These are phyloP conservation scores for Aspergillus sparsus DNA, from an alignment of 495 filamentous ascomycete genomes.

Conservation along the genomic window DNA sequence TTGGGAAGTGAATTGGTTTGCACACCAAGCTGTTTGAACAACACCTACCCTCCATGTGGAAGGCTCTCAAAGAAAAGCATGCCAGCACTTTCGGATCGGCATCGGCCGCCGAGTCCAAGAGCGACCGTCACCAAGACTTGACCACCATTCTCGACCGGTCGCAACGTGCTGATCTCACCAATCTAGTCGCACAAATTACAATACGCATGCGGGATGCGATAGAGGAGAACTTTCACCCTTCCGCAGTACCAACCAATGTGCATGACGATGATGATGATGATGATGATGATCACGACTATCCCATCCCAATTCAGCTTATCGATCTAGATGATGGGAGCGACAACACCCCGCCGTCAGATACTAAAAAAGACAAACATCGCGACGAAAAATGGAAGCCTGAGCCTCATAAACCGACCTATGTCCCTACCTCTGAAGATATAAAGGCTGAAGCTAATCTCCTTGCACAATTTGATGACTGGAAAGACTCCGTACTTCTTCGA, in stretches of 20 bases:
- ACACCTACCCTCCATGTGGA: constrained; percentile 35
- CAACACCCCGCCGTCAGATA: constrained; percentile 5
- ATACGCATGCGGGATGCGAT: constrained; percentile 48
- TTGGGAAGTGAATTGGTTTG: too few relatives aligned
- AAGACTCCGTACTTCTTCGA: constrained; percentile 58
- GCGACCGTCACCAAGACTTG: constrained; percentile 45
- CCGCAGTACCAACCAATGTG: constrained; percentile 8
- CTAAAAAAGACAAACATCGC: constrained; percentile 15
- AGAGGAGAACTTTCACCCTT: constrained; percentile 41
- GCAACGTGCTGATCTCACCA: constrained; percentile 51
- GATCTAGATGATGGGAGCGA: constrained; percentile 8
- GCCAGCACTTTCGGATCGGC: constrained; percentile 37
- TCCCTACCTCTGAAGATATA: constrained; percentile 29
- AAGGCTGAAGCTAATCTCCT: constrained; percentile 45
- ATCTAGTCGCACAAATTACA: constrained; percentile 46
- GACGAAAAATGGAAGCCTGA: background rate
- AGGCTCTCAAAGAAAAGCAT: constrained; percentile 44
- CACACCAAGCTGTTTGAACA: too few relatives aligned
- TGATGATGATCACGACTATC: background rate
- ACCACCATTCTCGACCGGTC: constrained; percentile 52
- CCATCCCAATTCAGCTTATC: constrained; percentile 7
- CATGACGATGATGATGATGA: background rate
- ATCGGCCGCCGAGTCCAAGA: constrained; percentile 24
- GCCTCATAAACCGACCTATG: constrained; percentile 11
- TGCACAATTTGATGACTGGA: constrained; percentile 65